A percentile compares a stretch with the other conserved stretches of the same genome.
phyloP scores from a whole-genome alignment of 2,329 filamentous ascomycete species.

The Alternaria brassicicola region DNA sequence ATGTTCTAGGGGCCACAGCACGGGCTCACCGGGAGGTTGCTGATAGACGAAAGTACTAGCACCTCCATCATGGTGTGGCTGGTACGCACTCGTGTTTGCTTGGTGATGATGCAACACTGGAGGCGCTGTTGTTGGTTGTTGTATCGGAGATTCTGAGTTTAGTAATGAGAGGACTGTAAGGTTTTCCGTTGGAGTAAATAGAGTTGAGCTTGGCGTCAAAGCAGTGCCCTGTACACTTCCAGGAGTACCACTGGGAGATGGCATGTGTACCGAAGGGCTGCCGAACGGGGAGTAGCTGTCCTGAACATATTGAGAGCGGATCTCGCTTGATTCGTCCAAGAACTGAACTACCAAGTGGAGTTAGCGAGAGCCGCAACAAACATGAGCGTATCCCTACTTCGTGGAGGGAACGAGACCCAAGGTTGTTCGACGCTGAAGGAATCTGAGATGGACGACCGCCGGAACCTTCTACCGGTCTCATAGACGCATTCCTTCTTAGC shows the following conservation, averaged over 20 bases:
- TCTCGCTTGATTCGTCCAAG: conserved; percentile 44
- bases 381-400: conserved; percentile 25
- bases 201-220: conserved; percentile 23
- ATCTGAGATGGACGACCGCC: conserved; percentile 44
- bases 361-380: conserved; percentile 13
- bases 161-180: conserved; percentile 44
- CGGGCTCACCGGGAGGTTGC: conserved; percentile 36
- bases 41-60: conserved; percentile 37
- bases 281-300: conserved; percentile 26
- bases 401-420: conserved; percentile 46
- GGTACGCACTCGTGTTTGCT: conserved; percentile 7
- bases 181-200: conserved; percentile 37
- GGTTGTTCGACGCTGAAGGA: conserved; percentile 40
- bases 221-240: conserved; percentile 19
- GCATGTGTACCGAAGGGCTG: conserved; percentile 14
- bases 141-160: conserved; percentile 41
- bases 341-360: conserved; percentile 40
- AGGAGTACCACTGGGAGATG: conserved; percentile 19
- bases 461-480: conserved; percentile 44
- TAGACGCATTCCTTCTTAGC: conserved; percentile 44
- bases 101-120: conserved; percentile 25
- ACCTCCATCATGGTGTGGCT: conserved; percentile 12
- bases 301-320: conserved; percentile 39
- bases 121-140: conserved; percentile 19
- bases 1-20: conserved; percentile 44